A percentile compares a stretch with the other conserved stretches of the same genome.
Evolutionary conservation across 495 filamentous ascomycete genomes (phyloP).

Genomic region (Apiosordaria backusii): DNA sequence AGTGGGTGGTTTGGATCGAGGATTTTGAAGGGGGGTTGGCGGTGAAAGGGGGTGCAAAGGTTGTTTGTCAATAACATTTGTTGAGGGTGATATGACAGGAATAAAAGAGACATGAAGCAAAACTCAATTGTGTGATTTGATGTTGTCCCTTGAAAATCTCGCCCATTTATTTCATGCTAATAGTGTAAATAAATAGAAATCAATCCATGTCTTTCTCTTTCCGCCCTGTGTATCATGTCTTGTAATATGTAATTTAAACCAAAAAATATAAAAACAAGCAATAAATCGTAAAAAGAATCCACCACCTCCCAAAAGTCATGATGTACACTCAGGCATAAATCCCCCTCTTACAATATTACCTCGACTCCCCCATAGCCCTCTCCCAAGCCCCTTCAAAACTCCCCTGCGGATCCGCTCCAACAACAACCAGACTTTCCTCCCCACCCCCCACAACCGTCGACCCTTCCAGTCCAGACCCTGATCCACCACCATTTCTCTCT

Average conservation of each 20-base stretch:
- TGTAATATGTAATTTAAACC: background rate
- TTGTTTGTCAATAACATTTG: background rate
- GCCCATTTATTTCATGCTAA: background rate
- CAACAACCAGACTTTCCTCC: conserved; percentile 45
- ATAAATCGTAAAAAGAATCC: background rate
- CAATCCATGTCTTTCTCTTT: background rate
- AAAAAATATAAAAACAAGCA: background rate
- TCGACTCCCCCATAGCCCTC: conserved; percentile 38
- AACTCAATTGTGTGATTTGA: too few relatives aligned
- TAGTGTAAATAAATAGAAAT: too few relatives aligned
- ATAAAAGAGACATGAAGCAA: too few relatives aligned
- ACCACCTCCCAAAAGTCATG: background rate
- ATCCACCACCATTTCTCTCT: background rate
- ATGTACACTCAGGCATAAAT: background rate
- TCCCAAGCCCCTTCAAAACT: conserved; percentile 66
- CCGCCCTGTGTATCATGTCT: background rate
- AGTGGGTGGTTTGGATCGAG: conserved; percentile 68
- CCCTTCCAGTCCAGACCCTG: conserved; percentile 1
- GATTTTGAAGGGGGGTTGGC: conserved; percentile 55
- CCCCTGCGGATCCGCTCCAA: conserved; percentile 42
- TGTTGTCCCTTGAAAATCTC: background rate
- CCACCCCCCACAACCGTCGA: conserved; percentile 14
- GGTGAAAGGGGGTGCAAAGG: conserved; percentile 48
- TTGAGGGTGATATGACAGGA: too few relatives aligned
- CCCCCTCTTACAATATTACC: background rate